Base-by-base conservation (phyloP, 2,329 filamentous ascomycete species). In the Myrmaecium sp. region DNA sequence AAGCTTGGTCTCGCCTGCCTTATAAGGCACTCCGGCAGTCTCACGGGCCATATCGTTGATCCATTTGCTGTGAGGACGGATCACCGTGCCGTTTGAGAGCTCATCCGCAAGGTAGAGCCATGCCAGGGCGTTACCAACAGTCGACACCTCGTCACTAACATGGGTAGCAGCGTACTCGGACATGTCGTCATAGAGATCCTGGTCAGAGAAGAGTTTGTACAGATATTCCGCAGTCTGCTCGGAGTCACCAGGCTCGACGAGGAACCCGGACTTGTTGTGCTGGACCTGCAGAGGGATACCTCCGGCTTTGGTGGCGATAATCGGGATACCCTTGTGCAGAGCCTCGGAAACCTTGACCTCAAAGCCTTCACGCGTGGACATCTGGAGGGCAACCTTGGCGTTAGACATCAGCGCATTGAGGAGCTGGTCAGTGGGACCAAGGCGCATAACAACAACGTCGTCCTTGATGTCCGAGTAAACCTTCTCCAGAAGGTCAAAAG, bases 281-380 rank as follows among this genome's bases (percentile, higher is more conserved):
- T 77, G 64, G 30, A 89, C 65, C 46, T 89, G 80, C 4, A 86
- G 58, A 1, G 79, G 78, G 28, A 89, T 84, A 7, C 80, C 80
- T n/a, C 80, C 80, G 2, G 74, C 72, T 12, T 62, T 60, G 1
- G 75, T 80, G 3, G 74, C 77, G 34, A 89, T 81, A 40, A 83
- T 66, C 1, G 80, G 80, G 3, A 75, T 69, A 9, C 79, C 79
- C 23, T 82, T 80, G 43, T 84, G 79, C 13, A 86, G 60, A 1
- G 77, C 79, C 51, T 89, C 81, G 0, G 75, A 82, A 4, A 89
- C 78, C 51, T 89, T 89, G 39, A 89, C 74, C 50, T 89, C 80
- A 39, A 89, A 89, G 0, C 80, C 79, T 45, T 89, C 80, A 18
- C 77, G 68, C 0, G 74, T 83, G 3, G 77, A 84, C 5, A 89